Conservation (phyloP, 2,329 filamentous ascomycete species). For the Trichoderma pleuroti region DNA sequence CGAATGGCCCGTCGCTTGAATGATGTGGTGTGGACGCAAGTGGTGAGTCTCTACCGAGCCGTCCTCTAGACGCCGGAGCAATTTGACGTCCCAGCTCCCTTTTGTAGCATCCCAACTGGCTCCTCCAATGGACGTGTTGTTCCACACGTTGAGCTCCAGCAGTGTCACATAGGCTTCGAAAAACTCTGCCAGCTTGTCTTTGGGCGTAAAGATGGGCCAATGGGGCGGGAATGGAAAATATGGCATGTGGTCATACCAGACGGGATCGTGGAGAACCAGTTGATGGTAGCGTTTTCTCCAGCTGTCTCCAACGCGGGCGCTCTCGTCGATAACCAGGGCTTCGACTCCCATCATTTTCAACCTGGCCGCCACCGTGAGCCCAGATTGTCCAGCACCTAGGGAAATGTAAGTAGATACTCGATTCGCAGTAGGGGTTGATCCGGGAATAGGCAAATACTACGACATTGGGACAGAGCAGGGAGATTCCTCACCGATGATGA, state of each 20-base stretch:
- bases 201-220: constrained; percentile 69
- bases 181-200: constrained; percentile 67
- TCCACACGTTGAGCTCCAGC: constrained; percentile 69
- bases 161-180: constrained; percentile 62
- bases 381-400: constrained; percentile 57
- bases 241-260: constrained; percentile 59
- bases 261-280: constrained; percentile 65
- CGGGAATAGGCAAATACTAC: not conserved
- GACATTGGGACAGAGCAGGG: not conserved
- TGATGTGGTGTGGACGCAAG: constrained; percentile 59
- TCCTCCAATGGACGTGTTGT: constrained; percentile 45
- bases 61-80: constrained; percentile 50
- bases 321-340: constrained; percentile 56
- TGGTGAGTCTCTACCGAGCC: constrained; percentile 48
- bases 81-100: constrained; percentile 52
- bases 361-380: constrained; percentile 54
- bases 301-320: constrained; percentile 58
- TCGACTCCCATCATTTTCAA: constrained; percentile 57
- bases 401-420: not conserved
- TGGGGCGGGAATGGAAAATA: constrained; percentile 61
- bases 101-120: constrained; percentile 49
- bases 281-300: constrained; percentile 62
- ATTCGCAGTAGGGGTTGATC: not conserved
- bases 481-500: constrained; percentile 55
- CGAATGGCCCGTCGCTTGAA: constrained; percentile 66